These are phyloP conservation scores for Chaetomiaceae sp. DNA, from an alignment of 2,329 filamentous ascomycete genomes.

Conservation along the genomic window DNA sequence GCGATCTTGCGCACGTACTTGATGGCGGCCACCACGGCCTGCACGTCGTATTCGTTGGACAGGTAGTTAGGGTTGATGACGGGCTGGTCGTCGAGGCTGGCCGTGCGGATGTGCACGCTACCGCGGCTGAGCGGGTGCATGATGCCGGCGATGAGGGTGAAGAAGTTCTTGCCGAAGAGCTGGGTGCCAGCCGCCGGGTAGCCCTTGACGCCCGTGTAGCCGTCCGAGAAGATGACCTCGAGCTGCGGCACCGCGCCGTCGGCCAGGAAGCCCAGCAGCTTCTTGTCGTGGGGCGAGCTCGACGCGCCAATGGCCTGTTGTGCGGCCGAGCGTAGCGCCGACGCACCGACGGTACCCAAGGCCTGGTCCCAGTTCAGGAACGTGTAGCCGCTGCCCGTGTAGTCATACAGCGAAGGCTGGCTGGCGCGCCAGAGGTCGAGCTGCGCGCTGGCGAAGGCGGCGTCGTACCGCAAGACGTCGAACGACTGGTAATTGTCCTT, in stretches of 20 bases:
- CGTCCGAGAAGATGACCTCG: slow-evolving; percentile 42
- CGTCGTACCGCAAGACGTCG: slow-evolving; percentile 30
- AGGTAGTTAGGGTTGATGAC: slow-evolving; percentile 33
- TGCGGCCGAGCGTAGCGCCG: slow-evolving; percentile 16
- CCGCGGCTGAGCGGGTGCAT: slow-evolving; percentile 32
- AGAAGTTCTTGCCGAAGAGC: slow-evolving; percentile 30
- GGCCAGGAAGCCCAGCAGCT: slow-evolving; percentile 31
- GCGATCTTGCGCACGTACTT: slow-evolving; percentile 33
- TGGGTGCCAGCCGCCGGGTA: slow-evolving; percentile 30
- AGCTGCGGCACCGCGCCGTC: slow-evolving; percentile 36
- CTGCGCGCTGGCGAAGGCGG: slow-evolving; percentile 35
- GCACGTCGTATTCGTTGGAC: slow-evolving; percentile 28
- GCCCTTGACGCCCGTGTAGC: slow-evolving; percentile 39
- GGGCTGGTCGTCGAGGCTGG: slow-evolving; percentile 31
- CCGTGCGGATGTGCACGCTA: slow-evolving; percentile 33
- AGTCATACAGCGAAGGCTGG: slow-evolving; percentile 33
- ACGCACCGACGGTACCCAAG: slow-evolving; percentile 27
- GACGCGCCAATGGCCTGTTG: too few species aligned
- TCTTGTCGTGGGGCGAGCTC: background rate
- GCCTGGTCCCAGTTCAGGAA: slow-evolving; percentile 40
- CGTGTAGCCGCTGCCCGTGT: slow-evolving; percentile 36
- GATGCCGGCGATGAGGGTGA: slow-evolving; percentile 28
- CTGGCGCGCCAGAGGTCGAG: too few species aligned
- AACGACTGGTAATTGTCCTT: slow-evolving; percentile 30
- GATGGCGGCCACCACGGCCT: slow-evolving; percentile 22